Base-by-base conservation (phyloP, 169 alveolate species). In the Cryptosporidium sp. region DNA sequence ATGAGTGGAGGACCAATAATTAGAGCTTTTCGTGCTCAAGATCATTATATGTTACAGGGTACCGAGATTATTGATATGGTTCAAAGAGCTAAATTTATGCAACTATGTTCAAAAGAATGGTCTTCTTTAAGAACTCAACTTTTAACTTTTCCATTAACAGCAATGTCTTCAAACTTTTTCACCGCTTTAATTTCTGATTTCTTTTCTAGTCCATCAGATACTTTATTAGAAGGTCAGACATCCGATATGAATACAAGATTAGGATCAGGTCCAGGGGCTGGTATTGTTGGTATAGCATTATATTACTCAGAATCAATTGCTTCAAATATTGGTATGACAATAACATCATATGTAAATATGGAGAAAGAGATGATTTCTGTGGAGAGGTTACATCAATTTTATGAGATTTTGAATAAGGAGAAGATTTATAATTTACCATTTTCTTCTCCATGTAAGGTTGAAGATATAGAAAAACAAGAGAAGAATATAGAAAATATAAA, bases 341-440 rank as follows among this genome's bases (percentile, higher is more conserved):
- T 92, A 1, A 69, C 67, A 23, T 85, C 91, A 29, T 73, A 69
- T 29, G 86, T 91, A 3, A 68, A 84, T 65, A 69, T 86, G 85
- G 94, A 92, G 68, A 92, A 84, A 29, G 93, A 92, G 39, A 92
- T 92, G 94, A 84, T 91, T 39, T 92, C 94, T 3, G 93, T 87
- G 4, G 94, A 92, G 48, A 68, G 94, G 3, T 56, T 92, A 12
- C 86, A 92, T 33, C 72, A 80, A 33, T 80, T 62, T 33, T 62
- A 80, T 21, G 89, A 80, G 52, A 65, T 53, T 18, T 31, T 80
- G 26, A 61, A n/a, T 2, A 31, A 1, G 4, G 89, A 80, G 52
- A 62, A 44, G 51, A n/a, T 48, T 10, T 3, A 80, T 45, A n/a
- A 33, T 26, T 26, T 56, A 10, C 35, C 67, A 23, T 35, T 31